Evolutionary conservation across 805 yeast species (phyloP).

Genomic region (Lipomyces anomalus): DNA sequence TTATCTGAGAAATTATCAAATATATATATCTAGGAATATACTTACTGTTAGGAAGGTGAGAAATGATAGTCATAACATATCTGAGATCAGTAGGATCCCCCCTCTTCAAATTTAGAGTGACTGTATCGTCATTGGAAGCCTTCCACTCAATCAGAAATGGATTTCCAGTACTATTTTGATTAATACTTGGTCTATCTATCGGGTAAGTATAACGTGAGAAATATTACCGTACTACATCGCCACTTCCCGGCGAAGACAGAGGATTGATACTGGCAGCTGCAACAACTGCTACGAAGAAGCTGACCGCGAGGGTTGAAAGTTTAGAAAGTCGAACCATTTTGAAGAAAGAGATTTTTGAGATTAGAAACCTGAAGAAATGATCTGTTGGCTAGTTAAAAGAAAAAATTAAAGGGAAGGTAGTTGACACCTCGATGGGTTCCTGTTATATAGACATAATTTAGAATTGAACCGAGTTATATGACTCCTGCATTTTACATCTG

Average conservation of each 20-base stretch:
- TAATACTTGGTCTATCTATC: neutral
- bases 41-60: conserved; percentile 30
- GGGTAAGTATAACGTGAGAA: neutral
- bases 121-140: conserved; percentile 26
- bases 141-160: conserved; percentile 21
- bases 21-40: neutral
- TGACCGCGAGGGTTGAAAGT: conserved; percentile 3
- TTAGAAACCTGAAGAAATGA: neutral
- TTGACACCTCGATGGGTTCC: too few relatives aligned
- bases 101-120: conserved; percentile 30
- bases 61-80: conserved; percentile 33
- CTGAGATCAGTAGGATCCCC: conserved; percentile 33
- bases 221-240: conserved; percentile 13
- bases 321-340: conserved; percentile 3
- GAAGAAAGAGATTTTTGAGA: neutral
- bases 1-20: neutral
- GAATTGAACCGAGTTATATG: too few relatives aligned
- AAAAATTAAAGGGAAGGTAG: neutral
- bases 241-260: conserved; percentile 13
- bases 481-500: too few relatives aligned
- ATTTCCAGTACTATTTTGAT: conserved; percentile 15
- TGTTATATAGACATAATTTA: too few relatives aligned
- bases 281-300: conserved; percentile 11
- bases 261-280: conserved; percentile 14
- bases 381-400: neutral